These are phyloP conservation scores for Aeminium ludgeri DNA, from an alignment of 495 filamentous ascomycete genomes.

Conservation along the genomic window DNA sequence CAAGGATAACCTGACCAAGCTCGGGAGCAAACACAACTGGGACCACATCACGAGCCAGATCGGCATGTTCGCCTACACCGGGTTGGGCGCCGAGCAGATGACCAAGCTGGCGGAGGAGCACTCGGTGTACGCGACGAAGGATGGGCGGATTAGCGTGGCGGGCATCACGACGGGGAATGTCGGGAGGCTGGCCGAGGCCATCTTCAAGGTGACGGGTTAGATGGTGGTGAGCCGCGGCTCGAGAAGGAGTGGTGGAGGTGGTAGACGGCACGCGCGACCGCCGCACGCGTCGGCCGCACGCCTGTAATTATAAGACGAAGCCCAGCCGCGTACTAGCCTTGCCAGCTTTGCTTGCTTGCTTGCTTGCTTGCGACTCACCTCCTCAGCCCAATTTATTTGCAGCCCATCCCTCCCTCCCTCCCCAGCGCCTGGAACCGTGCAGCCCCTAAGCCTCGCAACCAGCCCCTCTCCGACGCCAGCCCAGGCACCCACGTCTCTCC, in stretches of 20 bases:
- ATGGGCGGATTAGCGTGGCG: constrained; percentile 92
- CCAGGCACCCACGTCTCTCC: too few relatives aligned
- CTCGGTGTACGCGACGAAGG: constrained; percentile 94
- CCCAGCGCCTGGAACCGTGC: too few relatives aligned
- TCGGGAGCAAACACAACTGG: constrained; percentile 94
- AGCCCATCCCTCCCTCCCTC: too few relatives aligned
- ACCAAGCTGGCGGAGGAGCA: constrained; percentile 84
- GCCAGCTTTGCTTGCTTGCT: too few relatives aligned
- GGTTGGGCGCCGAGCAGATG: constrained; percentile 85
- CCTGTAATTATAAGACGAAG: too few relatives aligned
- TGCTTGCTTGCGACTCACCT: too few relatives aligned
- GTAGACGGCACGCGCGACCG: background rate
- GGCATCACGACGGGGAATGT: constrained; percentile 92
- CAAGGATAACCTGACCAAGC: constrained; percentile 81
- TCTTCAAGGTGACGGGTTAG: constrained; percentile 77
- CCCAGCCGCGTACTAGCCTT: too few relatives aligned
- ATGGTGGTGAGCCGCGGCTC: constrained; percentile 6
- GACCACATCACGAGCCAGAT: constrained; percentile 96
- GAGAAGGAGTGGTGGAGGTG: background rate
- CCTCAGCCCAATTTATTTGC: too few relatives aligned
- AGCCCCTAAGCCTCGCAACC: too few relatives aligned
- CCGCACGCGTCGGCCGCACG: too few relatives aligned
- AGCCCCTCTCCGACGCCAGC: too few relatives aligned
- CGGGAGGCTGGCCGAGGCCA: constrained; percentile 79
- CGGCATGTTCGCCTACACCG: constrained; percentile 98